phyloP scores from a whole-genome alignment of 2,329 filamentous ascomycete genomes.

The Fusarium domesticum region DNA sequence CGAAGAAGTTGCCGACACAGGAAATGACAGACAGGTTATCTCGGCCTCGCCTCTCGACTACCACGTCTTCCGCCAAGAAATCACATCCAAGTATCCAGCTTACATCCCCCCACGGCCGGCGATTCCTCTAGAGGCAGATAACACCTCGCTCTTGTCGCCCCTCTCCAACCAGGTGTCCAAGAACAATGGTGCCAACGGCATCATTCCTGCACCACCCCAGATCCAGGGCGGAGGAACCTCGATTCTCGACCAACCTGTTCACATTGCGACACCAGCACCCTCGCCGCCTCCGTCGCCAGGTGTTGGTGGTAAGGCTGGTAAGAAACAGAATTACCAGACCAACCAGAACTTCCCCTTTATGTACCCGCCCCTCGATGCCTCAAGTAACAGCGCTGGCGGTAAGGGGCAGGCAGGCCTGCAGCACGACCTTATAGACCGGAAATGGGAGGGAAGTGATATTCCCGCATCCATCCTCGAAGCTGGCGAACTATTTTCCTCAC shows the following conservation, averaged over 20 bases:
- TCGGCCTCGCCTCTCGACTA: slow-evolving; percentile 95
- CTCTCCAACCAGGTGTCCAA: slow-evolving; percentile 71
- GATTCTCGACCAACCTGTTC: slow-evolving; percentile 91
- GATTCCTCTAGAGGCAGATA: slow-evolving; percentile 83
- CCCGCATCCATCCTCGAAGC: slow-evolving; percentile 94
- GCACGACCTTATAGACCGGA: slow-evolving; percentile 73
- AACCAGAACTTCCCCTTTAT: slow-evolving; percentile 99
- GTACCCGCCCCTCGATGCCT: slow-evolving; percentile 87
- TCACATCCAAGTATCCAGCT: slow-evolving; percentile 95
- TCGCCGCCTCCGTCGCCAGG: slow-evolving; percentile 89
- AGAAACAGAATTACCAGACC: slow-evolving; percentile 99
- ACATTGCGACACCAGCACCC: slow-evolving; percentile 96
- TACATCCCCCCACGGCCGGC: slow-evolving; percentile 85
- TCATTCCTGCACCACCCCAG: slow-evolving; percentile 55
- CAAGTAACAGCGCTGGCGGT: slow-evolving; percentile 85
- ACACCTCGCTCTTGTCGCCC: slow-evolving; percentile 85
- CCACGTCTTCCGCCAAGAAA: slow-evolving; percentile 92
- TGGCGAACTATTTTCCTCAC: slow-evolving; percentile 82
- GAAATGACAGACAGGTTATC: slow-evolving; percentile 72
- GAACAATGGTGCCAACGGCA: slow-evolving; percentile 57
- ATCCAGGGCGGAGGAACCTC: slow-evolving; percentile 62
- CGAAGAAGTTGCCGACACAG: slow-evolving; percentile 55
- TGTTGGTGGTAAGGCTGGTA: slow-evolving; percentile 85
- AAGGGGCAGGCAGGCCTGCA: slow-evolving; percentile 81
- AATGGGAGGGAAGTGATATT: slow-evolving; percentile 91